Evolutionary conservation across 2,329 filamentous ascomycete genomes (phyloP).

Genomic region (Colletotrichum sp.): DNA sequence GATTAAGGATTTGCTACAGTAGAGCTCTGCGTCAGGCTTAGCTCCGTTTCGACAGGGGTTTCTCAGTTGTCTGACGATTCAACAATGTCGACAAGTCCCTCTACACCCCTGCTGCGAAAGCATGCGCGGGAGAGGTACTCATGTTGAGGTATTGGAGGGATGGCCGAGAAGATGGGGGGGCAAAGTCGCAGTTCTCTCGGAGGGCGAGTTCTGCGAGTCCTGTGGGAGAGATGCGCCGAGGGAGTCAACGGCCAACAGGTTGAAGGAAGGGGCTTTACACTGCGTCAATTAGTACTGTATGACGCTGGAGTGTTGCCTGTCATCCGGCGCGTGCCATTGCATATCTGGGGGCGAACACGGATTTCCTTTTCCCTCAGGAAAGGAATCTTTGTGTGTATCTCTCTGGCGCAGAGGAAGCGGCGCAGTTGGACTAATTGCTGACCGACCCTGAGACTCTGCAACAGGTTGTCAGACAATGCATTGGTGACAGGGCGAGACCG

Average conservation of each 20-base stretch:
- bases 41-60: slow-evolving; percentile 18
- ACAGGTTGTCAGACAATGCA: neutral
- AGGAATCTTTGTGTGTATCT: neutral
- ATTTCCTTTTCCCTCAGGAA: neutral
- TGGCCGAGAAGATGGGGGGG: neutral
- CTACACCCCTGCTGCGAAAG: neutral
- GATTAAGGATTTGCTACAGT: neutral
- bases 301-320: neutral
- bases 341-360: neutral
- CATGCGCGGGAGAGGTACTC: neutral
- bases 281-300: neutral
- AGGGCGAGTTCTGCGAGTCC: neutral
- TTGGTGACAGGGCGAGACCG: neutral
- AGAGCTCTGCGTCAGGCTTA: neutral
- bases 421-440: neutral
- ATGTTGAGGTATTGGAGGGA: neutral
- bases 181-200: neutral
- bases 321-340: neutral
- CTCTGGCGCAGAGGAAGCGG: neutral
- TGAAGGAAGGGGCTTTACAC: neutral
- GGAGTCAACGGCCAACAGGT: neutral
- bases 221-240: neutral
- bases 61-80: slow-evolving; percentile 12
- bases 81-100: neutral
- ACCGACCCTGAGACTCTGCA: neutral